These are phyloP conservation scores for Fusarium lyarnte DNA, from an alignment of 2,329 filamentous ascomycete genomes.

Conservation along the genomic window DNA sequence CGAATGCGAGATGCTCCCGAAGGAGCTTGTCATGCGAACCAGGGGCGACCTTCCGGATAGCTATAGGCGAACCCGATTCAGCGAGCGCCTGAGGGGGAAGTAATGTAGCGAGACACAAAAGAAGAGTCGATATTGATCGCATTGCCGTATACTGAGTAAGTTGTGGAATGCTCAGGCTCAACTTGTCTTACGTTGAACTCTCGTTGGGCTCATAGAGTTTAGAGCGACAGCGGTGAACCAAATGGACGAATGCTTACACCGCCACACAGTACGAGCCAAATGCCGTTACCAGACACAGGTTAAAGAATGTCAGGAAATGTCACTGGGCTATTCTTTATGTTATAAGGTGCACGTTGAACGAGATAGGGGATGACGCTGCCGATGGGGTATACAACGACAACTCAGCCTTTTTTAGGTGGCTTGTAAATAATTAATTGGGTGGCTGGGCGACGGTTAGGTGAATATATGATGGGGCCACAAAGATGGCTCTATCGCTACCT, in stretches of 20 bases:
- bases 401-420: constrained; percentile 9
- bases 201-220: background rate
- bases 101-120: constrained; percentile 58
- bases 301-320: background rate
- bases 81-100: constrained; percentile 51
- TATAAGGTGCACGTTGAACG: background rate
- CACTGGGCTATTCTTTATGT: background rate
- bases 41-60: constrained; percentile 75
- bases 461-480: constrained; percentile 14
- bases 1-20: constrained; percentile 70
- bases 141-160: constrained; percentile 44
- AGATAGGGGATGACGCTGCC: constrained; percentile 10
- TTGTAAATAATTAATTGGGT: constrained; percentile 43
- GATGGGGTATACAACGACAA: constrained; percentile 36
- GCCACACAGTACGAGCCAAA: constrained; percentile 4
- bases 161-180: background rate
- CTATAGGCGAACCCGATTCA: constrained; percentile 60
- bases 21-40: constrained; percentile 80
- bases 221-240: constrained; percentile 19
- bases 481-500: background rate
- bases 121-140: constrained; percentile 52
- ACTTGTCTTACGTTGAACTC: background rate
- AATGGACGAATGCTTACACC: constrained; percentile 19
- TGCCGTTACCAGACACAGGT: constrained; percentile 2
- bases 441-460: constrained; percentile 35